Percentiles rank a stretch among this genome's conserved stretches.
Evolutionary conservation across 768 basidiomycete genomes (phyloP).

Genomic region (Collybiopsis confluens): DNA sequence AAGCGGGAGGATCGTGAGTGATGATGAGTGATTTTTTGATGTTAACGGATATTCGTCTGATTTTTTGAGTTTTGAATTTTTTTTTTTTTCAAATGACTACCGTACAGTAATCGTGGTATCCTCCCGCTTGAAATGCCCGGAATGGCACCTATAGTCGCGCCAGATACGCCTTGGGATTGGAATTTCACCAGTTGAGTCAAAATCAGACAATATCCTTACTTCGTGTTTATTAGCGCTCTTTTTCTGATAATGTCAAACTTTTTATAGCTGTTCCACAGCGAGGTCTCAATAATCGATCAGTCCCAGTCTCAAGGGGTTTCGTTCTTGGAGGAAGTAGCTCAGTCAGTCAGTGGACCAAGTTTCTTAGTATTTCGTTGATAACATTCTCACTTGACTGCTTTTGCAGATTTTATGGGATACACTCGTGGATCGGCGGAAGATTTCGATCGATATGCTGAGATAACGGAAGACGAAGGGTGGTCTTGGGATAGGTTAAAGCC

Average conservation of each 20-base stretch:
- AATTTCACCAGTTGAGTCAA: neutral
- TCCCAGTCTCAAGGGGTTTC: slow-evolving; percentile 12
- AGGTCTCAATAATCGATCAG: slow-evolving; percentile 8
- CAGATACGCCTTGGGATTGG: neutral
- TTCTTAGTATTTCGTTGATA: neutral
- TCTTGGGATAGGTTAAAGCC: slow-evolving; percentile 25
- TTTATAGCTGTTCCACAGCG: slow-evolving; percentile 4
- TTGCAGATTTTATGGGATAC: neutral
- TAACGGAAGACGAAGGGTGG: slow-evolving; percentile 28
- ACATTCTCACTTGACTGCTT: too few relatives aligned
- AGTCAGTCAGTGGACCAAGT: slow-evolving; percentile 5
- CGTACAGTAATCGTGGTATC: neutral
- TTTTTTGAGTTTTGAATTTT: neutral
- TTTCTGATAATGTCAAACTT: too few relatives aligned
- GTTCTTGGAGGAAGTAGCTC: slow-evolving; percentile 13
- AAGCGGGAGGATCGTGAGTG: slow-evolving; percentile 16
- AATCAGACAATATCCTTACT: slow-evolving; percentile 13
- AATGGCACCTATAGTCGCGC: neutral
- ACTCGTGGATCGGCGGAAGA: slow-evolving; percentile 23
- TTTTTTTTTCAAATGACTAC: too few relatives aligned
- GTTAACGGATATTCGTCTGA: too few relatives aligned
- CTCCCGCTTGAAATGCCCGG: neutral
- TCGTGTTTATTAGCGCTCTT: neutral
- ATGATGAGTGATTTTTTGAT: too few relatives aligned
- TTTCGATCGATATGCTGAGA: slow-evolving; percentile 23